These are phyloP conservation scores for Chamaecyparis obtusa DNA, from an alignment of 75 land plant genomes.

Conservation along the genomic window DNA sequence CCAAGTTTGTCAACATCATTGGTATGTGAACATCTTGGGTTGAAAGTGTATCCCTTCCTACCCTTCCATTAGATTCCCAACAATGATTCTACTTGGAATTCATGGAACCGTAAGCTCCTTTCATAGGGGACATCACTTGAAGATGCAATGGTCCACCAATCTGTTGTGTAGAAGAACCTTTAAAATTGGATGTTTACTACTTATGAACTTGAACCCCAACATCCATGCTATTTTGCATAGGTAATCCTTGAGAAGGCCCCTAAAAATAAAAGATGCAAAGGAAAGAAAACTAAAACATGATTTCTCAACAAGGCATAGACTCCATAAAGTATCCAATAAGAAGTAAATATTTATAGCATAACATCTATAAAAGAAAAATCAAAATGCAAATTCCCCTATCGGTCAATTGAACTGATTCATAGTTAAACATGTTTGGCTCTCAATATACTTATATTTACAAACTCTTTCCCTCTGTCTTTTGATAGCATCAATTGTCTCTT, in stretches of 20 bases:
- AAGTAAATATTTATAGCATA: background rate
- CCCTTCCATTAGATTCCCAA: slow-evolving; percentile 38
- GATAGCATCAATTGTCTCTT: slow-evolving; percentile 23
- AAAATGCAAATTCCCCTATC: background rate
- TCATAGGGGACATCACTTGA: slow-evolving; percentile 16
- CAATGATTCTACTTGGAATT: slow-evolving; percentile 23
- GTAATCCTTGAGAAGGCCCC: slow-evolving; percentile 11
- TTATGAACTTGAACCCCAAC: background rate
- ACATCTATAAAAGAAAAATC: background rate
- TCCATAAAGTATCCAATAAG: background rate
- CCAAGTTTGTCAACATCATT: slow-evolving; percentile 8
- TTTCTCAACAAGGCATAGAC: background rate
- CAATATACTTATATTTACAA: slow-evolving; percentile 5
- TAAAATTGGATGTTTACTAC: background rate
- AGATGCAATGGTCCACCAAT: slow-evolving; percentile 15
- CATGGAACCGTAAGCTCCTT: slow-evolving; percentile 14
- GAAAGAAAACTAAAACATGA: background rate
- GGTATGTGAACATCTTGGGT: slow-evolving; percentile 26
- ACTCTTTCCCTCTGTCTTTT: slow-evolving; percentile 25
- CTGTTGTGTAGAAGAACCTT: background rate
- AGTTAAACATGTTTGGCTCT: background rate
- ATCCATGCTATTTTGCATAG: background rate
- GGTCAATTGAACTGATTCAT: background rate
- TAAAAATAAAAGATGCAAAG: background rate
- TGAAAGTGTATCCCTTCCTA: slow-evolving; percentile 31